Conservation (phyloP, 441 rosid genomes). For the Gossypium gossypioides region DNA sequence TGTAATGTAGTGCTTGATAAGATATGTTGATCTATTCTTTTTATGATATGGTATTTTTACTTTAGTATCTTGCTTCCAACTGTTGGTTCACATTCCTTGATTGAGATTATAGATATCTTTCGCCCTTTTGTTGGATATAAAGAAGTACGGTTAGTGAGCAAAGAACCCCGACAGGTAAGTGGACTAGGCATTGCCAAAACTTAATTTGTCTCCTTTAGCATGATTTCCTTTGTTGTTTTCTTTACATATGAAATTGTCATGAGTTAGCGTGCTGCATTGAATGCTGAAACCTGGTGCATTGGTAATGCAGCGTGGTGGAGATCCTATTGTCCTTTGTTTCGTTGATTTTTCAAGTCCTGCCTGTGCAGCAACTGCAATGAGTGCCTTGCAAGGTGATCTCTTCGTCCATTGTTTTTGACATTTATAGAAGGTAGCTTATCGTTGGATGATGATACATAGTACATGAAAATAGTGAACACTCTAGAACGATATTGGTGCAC, state of each 20-base stretch:
- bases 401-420: background rate
- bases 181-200: background rate
- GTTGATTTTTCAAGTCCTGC: conserved; percentile 76
- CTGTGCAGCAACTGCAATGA: conserved; percentile 85
- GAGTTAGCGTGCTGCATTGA: background rate
- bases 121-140: conserved; percentile 74
- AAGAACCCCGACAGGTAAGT: conserved; percentile 64
- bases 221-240: background rate
- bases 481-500: background rate
- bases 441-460: background rate
- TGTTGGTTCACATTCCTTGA: conserved; percentile 26
- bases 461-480: background rate
- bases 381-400: conserved; percentile 71
- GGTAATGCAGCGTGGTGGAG: conserved; percentile 67
- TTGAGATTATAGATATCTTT: conserved; percentile 49
- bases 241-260: background rate
- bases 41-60: background rate
- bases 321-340: conserved; percentile 71
- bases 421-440: background rate
- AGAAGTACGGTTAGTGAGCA: conserved; percentile 65
- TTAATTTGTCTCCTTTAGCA: background rate
- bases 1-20: background rate
- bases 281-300: background rate
- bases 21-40: background rate
- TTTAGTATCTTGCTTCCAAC: background rate